Evolutionary conservation across 1,139 yeast genomes (phyloP).

Genomic region (Entelexis sorbosivorans): DNA sequence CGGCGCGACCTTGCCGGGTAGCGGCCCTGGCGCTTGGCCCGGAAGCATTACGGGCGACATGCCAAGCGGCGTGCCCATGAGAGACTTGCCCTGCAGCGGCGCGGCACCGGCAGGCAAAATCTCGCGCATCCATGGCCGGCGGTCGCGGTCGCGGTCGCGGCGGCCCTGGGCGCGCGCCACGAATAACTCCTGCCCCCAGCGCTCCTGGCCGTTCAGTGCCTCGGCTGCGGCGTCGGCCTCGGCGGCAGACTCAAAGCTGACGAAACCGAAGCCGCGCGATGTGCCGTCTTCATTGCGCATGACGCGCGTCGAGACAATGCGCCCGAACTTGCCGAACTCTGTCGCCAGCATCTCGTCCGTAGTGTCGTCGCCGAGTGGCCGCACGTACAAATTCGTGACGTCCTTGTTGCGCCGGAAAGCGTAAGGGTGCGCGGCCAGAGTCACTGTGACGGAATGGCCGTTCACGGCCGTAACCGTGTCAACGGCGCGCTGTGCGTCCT

Average conservation of each 20-base stretch:
- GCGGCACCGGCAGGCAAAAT: neutral
- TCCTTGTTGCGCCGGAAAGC: neutral
- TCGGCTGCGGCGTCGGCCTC: conserved; percentile 88
- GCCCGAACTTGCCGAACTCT: conserved; percentile 77
- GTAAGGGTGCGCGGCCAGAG: conserved; percentile 1
- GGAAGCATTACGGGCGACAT: conserved; percentile 1
- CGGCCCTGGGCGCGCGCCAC: conserved; percentile 92
- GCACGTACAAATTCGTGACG: conserved; percentile 62
- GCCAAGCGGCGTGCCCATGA: conserved; percentile 1
- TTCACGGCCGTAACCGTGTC: conserved; percentile 10
- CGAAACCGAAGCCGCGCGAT: conserved; percentile 91
- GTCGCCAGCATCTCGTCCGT: conserved; percentile 71
- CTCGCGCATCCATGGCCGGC: neutral
- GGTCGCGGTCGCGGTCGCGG: conserved; percentile 33
- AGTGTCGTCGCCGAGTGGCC: conserved; percentile 73
- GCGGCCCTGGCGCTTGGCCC: neutral
- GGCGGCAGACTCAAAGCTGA: conserved; percentile 81
- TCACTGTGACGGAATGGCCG: conserved; percentile 9
- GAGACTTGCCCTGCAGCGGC: neutral
- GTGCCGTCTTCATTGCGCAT: conserved; percentile 80
- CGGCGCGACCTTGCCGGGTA: neutral
- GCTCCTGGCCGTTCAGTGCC: conserved; percentile 83
- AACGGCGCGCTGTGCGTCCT: conserved; percentile 16
- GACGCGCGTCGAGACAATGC: conserved; percentile 80
- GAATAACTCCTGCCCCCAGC: conserved; percentile 76